Conservation (phyloP, 2,329 filamentous ascomycete genomes). For the Fusarium ambrosium region DNA sequence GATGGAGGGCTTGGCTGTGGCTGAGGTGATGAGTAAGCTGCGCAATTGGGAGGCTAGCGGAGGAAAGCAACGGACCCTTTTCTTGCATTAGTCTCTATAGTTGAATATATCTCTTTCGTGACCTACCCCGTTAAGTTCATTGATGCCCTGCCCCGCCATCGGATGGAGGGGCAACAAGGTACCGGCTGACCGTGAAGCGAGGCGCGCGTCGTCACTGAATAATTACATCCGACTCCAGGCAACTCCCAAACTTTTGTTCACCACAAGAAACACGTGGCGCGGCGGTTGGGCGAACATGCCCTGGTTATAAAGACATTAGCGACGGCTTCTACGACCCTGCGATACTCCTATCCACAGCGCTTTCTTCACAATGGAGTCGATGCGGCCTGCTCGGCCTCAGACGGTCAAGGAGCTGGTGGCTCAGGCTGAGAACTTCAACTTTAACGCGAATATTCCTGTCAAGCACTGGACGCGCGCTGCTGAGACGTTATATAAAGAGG, state of each 20-base stretch:
- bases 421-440: conserved; percentile 84
- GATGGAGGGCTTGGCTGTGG: not conserved
- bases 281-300: conserved; percentile 22
- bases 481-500: conserved; percentile 84
- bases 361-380: conserved; percentile 47
- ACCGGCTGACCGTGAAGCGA: conserved; percentile 12
- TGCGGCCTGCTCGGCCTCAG: conserved; percentile 65
- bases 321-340: conserved; percentile 21
- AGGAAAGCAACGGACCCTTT: not conserved
- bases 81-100: not conserved
- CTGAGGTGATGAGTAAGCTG: not conserved
- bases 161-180: conserved; percentile 45
- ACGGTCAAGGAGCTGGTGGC: conserved; percentile 82
- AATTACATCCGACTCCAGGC: conserved; percentile 35
- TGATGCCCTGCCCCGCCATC: conserved; percentile 32
- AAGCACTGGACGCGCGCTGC: conserved; percentile 87
- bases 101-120: conserved; percentile 13
- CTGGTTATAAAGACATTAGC: conserved; percentile 25
- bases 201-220: conserved; percentile 40
- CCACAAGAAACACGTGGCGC: conserved; percentile 21
- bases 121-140: conserved; percentile 16
- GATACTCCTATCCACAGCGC: conserved; percentile 17
- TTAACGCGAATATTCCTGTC: conserved; percentile 81
- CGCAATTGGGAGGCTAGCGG: not conserved
- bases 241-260: conserved; percentile 24